These are phyloP conservation scores for Leccinum incarnatum DNA, from an alignment of 768 basidiomycete genomes.

Conservation along the genomic window DNA sequence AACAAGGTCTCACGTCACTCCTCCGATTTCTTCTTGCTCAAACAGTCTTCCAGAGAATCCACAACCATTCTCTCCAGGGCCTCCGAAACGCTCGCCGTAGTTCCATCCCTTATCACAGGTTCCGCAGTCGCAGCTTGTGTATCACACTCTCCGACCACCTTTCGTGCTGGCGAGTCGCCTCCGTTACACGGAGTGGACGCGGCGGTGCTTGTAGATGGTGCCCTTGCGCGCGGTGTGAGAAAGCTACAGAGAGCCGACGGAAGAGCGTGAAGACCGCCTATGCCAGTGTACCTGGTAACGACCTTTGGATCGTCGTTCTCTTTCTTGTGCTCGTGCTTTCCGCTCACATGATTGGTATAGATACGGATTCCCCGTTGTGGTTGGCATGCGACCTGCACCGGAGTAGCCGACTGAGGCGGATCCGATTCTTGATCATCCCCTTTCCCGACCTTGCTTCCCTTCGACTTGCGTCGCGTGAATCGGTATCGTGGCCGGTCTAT, in stretches of 20 bases:
- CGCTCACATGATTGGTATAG: background rate
- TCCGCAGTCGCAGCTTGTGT: background rate
- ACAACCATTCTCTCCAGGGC: conserved; percentile 27
- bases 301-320: conserved; percentile 5
- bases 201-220: conserved; percentile 24
- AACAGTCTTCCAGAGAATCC: conserved; percentile 5
- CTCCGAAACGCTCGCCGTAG: conserved; percentile 15
- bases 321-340: background rate
- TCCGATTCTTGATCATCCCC: background rate
- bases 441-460: conserved; percentile 1
- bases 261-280: background rate
- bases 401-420: background rate
- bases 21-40: background rate
- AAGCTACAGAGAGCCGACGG: conserved; percentile 9
- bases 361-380: background rate
- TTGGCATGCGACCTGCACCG: background rate
- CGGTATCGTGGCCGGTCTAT: conserved; percentile 21
- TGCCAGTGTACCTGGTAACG: background rate
- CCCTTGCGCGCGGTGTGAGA: conserved; percentile 16
- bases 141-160: background rate
- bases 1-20: background rate
- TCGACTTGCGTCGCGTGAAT: conserved; percentile 13
- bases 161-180: conserved; percentile 1
- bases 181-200: conserved; percentile 5
- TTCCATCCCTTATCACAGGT: background rate